phyloP scores from a whole-genome alignment of 176 grass and related monocot genomes.

The Juncus effusus region DNA sequence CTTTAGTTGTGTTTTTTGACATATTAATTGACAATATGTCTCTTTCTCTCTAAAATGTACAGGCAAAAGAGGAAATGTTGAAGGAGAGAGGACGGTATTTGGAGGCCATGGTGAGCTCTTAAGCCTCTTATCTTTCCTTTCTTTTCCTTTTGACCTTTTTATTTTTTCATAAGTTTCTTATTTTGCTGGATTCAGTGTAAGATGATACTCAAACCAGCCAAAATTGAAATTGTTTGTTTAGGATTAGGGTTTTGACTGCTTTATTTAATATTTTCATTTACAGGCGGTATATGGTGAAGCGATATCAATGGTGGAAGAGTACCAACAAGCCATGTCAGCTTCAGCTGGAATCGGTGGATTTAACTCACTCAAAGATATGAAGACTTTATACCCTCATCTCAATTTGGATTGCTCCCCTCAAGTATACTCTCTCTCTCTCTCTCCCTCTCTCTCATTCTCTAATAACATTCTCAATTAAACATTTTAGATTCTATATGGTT shows the following conservation, averaged over 20 bases:
- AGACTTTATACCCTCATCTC: constrained; percentile 29
- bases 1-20: too few species aligned
- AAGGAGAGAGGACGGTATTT: constrained; percentile 72
- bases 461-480: too few species aligned
- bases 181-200: too few species aligned
- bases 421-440: constrained; percentile 26
- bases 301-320: constrained; percentile 83
- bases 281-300: constrained; percentile 87
- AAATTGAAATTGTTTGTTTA: too few species aligned
- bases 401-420: constrained; percentile 73
- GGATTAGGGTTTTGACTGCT: not conserved
- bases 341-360: constrained; percentile 38
- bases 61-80: constrained; percentile 86
- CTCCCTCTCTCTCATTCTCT: not conserved
- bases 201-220: too few species aligned
- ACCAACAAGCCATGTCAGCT: constrained; percentile 51
- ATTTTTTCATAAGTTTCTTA: too few species aligned
- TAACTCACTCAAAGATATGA: constrained; percentile 36
- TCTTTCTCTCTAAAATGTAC: not conserved
- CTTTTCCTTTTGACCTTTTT: not conserved
- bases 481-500: not conserved
- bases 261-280: not conserved
- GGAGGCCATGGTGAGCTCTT: constrained; percentile 72
- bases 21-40: not conserved
- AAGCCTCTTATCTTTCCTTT: not conserved